Evolutionary conservation across 495 filamentous ascomycete genomes (phyloP), one percentile per base, ranked within the genome.

Genomic region (Annulohypoxylon moriforme): DNA sequence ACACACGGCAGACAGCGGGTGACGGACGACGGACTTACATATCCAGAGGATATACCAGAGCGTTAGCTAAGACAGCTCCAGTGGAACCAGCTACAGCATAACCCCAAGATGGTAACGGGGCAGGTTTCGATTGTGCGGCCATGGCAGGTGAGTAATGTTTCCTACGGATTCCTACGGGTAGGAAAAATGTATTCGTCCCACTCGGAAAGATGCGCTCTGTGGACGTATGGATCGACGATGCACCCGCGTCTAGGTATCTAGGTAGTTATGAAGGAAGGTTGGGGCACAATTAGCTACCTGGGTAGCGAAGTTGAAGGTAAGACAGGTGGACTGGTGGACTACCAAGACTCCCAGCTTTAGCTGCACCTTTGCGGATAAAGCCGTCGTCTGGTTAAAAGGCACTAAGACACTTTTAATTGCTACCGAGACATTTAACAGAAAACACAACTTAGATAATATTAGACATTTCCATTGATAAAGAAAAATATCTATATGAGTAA

Each of bases 11-110:
- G 20, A 47, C 5, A n/a, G 27, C 27, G 27, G 33, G 42, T n/a
- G n/a, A n/a, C n/a, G n/a, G n/a, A n/a, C n/a, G n/a, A n/a, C 18
- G 6, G 9, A 82, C 92, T 81, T 84, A 98, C 95, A 99, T 93
- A 81, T 99, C 96, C 34, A 99, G 84, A 13, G 96, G 96, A 81
- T 99, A 99, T 61, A 98, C 96, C 61, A 97, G 82, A 25, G 96
- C 91, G 86, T 99, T 99, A 38, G 96, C 96, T 49, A 99, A 82
- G 11, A 98, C 93, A 34, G 96, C 96, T 55, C 96, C 95, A 16
- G 94, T 93, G 60, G 96, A 93, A 71, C 96, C 96, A 42, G 96
- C 94, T 64, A 97, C 88, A 46, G 96, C 96, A 75, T 88, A 90
- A 31, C 94, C 95, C 96, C 96, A 98, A 59, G 96, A 94, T 24